Evolutionary conservation across 1,284 basidiomycete genomes (phyloP).

Genomic region (Sanghuangporus weigelae): DNA sequence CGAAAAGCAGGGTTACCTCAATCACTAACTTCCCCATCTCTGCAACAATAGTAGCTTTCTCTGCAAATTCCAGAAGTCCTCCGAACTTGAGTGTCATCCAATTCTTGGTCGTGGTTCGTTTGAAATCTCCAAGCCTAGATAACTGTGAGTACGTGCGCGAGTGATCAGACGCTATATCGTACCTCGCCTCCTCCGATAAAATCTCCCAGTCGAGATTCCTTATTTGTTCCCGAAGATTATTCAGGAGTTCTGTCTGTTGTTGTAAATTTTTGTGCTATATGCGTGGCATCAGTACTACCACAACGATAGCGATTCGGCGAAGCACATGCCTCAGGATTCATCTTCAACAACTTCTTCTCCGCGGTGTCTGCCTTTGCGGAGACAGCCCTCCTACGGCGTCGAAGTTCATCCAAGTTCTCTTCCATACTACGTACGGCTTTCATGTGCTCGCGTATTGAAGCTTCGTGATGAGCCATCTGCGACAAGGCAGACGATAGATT

Average conservation of each 20-base stretch:
- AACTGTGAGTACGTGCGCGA: background rate
- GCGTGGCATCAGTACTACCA: background rate
- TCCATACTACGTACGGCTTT: conserved; percentile 81
- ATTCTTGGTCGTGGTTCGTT: conserved; percentile 62
- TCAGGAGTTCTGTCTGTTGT: conserved; percentile 72
- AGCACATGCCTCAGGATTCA: conserved; percentile 62
- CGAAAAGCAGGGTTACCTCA: conserved; percentile 39
- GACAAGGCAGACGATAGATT: conserved; percentile 68
- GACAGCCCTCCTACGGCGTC: conserved; percentile 63
- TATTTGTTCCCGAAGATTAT: conserved; percentile 75
- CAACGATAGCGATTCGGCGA: background rate
- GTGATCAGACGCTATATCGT: background rate
- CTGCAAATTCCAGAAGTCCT: conserved; percentile 79
- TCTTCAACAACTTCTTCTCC: conserved; percentile 86
- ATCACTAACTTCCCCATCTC: conserved; percentile 79
- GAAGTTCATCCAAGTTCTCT: conserved; percentile 77
- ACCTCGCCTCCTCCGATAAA: conserved; percentile 69
- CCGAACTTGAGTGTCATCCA: conserved; percentile 88
- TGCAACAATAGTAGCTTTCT: conserved; percentile 79
- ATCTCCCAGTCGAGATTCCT: conserved; percentile 78
- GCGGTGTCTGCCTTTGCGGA: conserved; percentile 78
- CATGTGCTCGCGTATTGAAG: conserved; percentile 69
- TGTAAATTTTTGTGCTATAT: conserved; percentile 75
- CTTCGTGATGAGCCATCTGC: conserved; percentile 72
- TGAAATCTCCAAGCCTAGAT: conserved; percentile 73